phyloP scores from a whole-genome alignment of 1,139 yeast genomes.

The Sugiyamaella japonica region DNA sequence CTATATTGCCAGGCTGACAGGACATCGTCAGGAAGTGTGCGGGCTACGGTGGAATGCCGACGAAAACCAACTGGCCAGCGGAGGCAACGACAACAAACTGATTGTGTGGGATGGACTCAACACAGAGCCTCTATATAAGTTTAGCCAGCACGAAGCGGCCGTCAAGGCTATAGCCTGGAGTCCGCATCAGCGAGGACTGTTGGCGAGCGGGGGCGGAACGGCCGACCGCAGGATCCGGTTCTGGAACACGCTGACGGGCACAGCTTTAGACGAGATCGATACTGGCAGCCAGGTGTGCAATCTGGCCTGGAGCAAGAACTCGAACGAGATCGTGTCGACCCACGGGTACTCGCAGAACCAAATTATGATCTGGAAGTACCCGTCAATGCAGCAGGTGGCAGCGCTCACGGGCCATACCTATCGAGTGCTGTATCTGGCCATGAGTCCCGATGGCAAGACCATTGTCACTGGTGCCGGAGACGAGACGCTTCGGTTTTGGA shows the following conservation, averaged over 20 bases:
- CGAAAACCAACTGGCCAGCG: conserved; percentile 56
- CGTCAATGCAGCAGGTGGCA: conserved; percentile 89
- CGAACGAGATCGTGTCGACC: conserved; percentile 89
- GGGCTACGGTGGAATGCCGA: conserved; percentile 93
- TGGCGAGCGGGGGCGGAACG: conserved; percentile 98
- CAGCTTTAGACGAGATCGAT: conserved; percentile 71
- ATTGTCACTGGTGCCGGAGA: conserved; percentile 99
- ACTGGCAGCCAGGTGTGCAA: conserved; percentile 97
- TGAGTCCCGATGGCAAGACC: conserved; percentile 97
- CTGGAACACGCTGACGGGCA: conserved; percentile 88
- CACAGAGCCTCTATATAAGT: conserved; percentile 67
- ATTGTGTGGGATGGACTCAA: conserved; percentile 85
- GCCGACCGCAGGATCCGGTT: conserved; percentile 88
- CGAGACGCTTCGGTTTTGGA: conserved; percentile 93
- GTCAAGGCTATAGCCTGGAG: conserved; percentile 98
- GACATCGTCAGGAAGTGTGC: conserved; percentile 93
- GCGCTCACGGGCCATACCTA: conserved; percentile 93
- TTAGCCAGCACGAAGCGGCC: conserved; percentile 88
- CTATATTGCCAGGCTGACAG: conserved; percentile 65
- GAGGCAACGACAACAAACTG: conserved; percentile 77
- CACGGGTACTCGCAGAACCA: conserved; percentile 94
- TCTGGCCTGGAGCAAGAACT: conserved; percentile 87
- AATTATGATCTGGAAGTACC: conserved; percentile 92
- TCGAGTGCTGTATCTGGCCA: conserved; percentile 81
- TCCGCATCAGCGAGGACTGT: conserved; percentile 89